Percentiles rank a stretch among this genome's conserved stretches.
phyloP scores from a whole-genome alignment of 305 asterid species.

The Fraxinus paxiana region DNA sequence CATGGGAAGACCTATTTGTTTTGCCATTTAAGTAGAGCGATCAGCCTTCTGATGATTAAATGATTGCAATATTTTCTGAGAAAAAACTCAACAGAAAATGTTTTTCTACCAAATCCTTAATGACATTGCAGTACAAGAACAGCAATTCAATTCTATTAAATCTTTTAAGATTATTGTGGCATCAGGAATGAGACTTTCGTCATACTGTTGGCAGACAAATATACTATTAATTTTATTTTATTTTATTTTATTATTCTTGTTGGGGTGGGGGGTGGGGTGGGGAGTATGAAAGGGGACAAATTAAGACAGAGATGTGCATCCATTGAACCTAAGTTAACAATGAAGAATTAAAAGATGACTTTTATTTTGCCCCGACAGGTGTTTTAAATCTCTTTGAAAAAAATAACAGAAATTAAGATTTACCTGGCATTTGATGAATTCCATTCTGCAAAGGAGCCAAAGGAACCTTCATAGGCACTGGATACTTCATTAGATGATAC shows the following conservation, averaged over 20 bases:
- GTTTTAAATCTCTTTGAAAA: background rate
- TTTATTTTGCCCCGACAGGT: background rate
- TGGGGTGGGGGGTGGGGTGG: background rate
- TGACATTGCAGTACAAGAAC: background rate
- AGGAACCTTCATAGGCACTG: conserved; percentile 63
- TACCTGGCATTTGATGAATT: conserved; percentile 82
- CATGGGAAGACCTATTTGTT: background rate
- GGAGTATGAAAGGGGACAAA: background rate
- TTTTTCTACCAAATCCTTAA: background rate
- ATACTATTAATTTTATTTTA: background rate
- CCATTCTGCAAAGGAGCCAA: conserved; percentile 67
- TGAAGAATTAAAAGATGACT: background rate
- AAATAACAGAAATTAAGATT: conserved; percentile 7
- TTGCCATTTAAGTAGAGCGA: background rate
- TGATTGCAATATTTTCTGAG: background rate
- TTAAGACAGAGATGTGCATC: background rate
- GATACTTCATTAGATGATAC: conserved; percentile 70
- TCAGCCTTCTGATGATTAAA: background rate
- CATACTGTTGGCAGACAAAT: background rate
- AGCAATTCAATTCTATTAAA: background rate
- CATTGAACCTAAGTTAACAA: background rate
- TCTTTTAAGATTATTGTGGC: background rate
- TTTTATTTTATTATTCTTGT: background rate
- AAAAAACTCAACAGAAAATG: background rate
- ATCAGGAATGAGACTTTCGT: background rate